A percentile compares a stretch with the other conserved stretches of the same genome.
phyloP scores from a whole-genome alignment of 176 grass and related monocot genomes.

The Aegilops umbellulata region DNA sequence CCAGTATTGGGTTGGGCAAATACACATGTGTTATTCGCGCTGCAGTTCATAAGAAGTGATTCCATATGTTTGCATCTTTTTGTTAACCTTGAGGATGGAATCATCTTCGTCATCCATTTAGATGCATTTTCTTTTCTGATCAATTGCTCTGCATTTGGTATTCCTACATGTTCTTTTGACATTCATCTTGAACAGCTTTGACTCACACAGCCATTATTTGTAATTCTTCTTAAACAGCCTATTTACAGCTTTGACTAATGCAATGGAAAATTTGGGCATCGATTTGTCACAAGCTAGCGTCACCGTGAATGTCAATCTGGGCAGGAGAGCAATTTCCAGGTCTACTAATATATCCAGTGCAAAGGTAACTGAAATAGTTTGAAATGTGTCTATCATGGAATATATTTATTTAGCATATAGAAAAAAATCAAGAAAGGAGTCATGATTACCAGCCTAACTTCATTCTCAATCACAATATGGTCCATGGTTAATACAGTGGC shows the following conservation, averaged over 20 bases:
- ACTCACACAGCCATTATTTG: not conserved
- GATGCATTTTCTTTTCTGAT: not conserved
- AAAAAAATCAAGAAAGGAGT: not conserved
- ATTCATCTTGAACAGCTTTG: not conserved
- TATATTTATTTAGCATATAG: not conserved
- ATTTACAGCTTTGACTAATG: conserved; percentile 53
- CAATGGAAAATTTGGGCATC: conserved; percentile 61
- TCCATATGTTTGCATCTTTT: not conserved
- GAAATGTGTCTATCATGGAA: not conserved
- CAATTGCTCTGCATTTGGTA: not conserved
- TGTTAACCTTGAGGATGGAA: not conserved
- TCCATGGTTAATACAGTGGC: not conserved
- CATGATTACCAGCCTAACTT: not conserved
- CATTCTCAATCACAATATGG: not conserved
- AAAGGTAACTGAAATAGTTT: conserved; percentile 44
- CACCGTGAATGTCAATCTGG: conserved; percentile 66
- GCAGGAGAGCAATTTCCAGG: conserved; percentile 49
- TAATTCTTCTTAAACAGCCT: conserved; percentile 31
- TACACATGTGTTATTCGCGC: not conserved
- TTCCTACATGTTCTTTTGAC: not conserved
- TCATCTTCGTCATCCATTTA: not conserved
- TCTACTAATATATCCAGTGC: conserved; percentile 36
- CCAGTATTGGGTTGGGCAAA: not conserved
- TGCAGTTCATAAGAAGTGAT: not conserved
- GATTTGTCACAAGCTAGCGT: conserved; percentile 65